Base-by-base conservation (phyloP, 1,139 yeast species). In the Ogataea hybrid region DNA sequence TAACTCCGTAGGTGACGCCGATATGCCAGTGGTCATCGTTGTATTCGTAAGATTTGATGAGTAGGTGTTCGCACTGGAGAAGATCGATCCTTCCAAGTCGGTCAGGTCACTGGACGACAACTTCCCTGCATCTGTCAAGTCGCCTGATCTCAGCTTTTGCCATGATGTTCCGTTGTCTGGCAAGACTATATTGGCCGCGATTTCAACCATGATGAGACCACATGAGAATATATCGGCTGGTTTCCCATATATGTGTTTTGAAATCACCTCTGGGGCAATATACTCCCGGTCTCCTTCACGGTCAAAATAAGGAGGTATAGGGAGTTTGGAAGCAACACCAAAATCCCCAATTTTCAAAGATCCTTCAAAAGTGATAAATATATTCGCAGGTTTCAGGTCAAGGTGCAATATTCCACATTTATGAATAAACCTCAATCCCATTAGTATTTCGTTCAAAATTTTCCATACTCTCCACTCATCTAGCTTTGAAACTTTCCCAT, bases 401-500 rank as follows among this genome's bases (percentile, higher is more conserved):
- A 90, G 67, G 64, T 90, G 97, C 42, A 88, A 69, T 48, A 85
- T 84, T 42, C 83, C 82, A 49, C 75, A 70, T 39, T 79, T 73
- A 59, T 92, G 99, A 44, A 92, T 84, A 59, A 81, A 89, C 52
- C 79, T 75, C 47, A 92, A 67, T 0, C 97, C 99, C 56, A 74
- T 73, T 32, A 87, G 64, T 12, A 89, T 71, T 61, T 92, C 97
- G 41, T 84, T 83, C 50, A 90, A 68, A 31, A 94, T 90, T 66
- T 92, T 92, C 99, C 99, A 92, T 32, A 90, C 90, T 52, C 99
- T 76, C 82, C 96, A 92, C 61, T 92, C 98, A 61, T 92, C 99
- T 35, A 84, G 67, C 47, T 77, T 74, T 6, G 81, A 69, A n/a
- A 85, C 70, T 49, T 84, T 81, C 44, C 94, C 94, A 59, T 83